Conservation (phyloP, 2,329 filamentous ascomycete genomes). For the Penicillium vulpinum region DNA sequence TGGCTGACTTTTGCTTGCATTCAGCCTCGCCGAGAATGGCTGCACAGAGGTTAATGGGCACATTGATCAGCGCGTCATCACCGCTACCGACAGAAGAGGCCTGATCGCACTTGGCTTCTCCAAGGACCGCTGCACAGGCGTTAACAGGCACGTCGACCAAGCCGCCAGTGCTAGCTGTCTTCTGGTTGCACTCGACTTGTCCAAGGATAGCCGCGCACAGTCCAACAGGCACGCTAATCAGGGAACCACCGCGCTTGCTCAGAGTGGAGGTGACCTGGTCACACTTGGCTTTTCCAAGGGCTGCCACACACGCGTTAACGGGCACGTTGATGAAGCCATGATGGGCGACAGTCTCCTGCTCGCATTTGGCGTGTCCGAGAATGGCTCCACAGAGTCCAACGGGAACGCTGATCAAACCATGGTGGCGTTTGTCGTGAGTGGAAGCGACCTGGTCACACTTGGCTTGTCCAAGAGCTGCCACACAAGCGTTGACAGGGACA, state of each 20-base stretch:
- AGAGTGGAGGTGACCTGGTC: constrained; percentile 18
- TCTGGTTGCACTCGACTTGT: constrained; percentile 24
- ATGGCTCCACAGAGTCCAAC: constrained; percentile 30
- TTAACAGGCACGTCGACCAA: constrained; percentile 29
- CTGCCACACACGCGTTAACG: constrained; percentile 24
- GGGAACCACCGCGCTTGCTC: background rate
- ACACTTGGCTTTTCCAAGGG: constrained; percentile 27
- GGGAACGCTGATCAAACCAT: constrained; percentile 28
- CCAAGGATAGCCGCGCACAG: constrained; percentile 27
- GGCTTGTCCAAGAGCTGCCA: constrained; percentile 25
- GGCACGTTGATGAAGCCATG: constrained; percentile 25
- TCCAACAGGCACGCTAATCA: constrained; percentile 28
- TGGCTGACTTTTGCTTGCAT: constrained; percentile 22
- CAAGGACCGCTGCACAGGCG: constrained; percentile 25
- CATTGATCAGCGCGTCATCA: constrained; percentile 26
- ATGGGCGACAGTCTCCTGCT: constrained; percentile 26
- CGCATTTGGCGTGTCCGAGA: constrained; percentile 28
- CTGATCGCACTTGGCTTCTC: constrained; percentile 28
- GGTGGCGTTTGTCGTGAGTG: background rate
- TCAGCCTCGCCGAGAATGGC: constrained; percentile 26
- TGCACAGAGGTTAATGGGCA: constrained; percentile 26
- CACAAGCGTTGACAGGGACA: constrained; percentile 25
- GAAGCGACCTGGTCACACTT: constrained; percentile 26
- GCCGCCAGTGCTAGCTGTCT: constrained; percentile 13
- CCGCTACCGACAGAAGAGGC: too few relatives aligned